These are phyloP conservation scores for Flaveria brownii DNA, from an alignment of 129 eudicot genomes.

Conservation along the genomic window DNA sequence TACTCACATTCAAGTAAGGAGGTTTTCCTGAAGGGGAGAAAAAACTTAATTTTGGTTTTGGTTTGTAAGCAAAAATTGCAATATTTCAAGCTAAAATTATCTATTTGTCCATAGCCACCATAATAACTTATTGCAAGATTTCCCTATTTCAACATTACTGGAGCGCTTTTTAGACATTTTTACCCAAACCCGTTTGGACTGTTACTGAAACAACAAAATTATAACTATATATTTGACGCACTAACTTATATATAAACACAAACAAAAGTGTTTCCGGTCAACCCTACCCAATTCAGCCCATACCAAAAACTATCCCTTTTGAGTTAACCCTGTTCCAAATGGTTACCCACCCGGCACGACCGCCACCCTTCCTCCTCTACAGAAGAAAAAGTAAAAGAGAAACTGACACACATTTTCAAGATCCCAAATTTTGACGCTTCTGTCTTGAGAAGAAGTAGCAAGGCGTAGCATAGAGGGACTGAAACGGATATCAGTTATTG, in stretches of 20 bases:
- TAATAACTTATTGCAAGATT: no score
- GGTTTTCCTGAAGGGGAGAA: no score
- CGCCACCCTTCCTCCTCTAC: not conserved
- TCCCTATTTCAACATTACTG: no score
- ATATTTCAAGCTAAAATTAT: no score
- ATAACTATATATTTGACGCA: not conserved
- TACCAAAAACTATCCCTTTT: not conserved
- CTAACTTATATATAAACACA: not conserved
- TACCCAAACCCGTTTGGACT: not conserved
- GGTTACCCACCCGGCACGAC: not conserved
- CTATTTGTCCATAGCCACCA: no score
- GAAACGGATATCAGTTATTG: slow-evolving; percentile 66
- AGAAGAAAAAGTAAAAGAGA: not conserved
- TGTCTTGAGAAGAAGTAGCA: slow-evolving; percentile 71
- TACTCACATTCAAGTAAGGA: no score
- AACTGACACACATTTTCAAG: slow-evolving; percentile 50
- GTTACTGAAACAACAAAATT: not conserved
- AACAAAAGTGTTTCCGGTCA: not conserved
- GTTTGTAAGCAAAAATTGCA: not conserved
- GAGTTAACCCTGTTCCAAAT: not conserved
- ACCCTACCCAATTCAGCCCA: not conserved
- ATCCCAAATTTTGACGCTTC: slow-evolving; percentile 70
- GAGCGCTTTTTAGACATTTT: not conserved
- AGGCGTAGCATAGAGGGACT: slow-evolving; percentile 49
- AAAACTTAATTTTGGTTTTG: not conserved